Evolutionary conservation across 1,139 yeast species (phyloP), one percentile per base, ranked within the genome.

Genomic region (Geotrichum siamense): DNA sequence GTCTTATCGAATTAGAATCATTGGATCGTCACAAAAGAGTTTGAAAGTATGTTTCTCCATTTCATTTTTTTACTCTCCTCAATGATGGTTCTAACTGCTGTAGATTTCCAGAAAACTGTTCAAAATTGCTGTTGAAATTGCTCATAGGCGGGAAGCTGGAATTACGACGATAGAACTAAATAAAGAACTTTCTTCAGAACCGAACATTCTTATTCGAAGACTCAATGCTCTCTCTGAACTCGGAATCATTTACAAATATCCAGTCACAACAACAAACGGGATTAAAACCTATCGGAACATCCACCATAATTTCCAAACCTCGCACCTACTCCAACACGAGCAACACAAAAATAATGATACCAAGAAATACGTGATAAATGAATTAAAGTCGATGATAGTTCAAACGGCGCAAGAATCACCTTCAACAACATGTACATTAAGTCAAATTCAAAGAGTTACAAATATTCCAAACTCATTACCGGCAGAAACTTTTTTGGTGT

Each of bases 171-270:
- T 19, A 9, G 42, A 38, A 6, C 31, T 38, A n/a, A 12, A 28
- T 3, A 38, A 21, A 12, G 16, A 6, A 9, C 38, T 25, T 10
- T 27, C 27, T 16, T 16, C 17, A 10, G 45, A 43, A n/a, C 19
- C 25, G 5, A 23, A 16, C 17, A 15, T 22, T 2, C 20, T 43
- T 12, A 33, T 37, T 5, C 31, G 29, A 38, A 21, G 41, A 3
- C 15, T 43, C 1, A 43, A 43, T 33, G 42, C 45, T 3, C 45
- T 43, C n/a, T 28, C 35, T 10, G 27, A 27, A 3, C 23, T 43
- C 13, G 41, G 38, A 2, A 27, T 29, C 10, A 19, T 43, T 15
- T 25, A 38, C 21, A 43, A 38, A 28, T 17, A 20, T 36, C 30
- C 32, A 13, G 17, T 30, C n/a, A 15, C 8, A 17, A 15, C 8